phyloP scores from a whole-genome alignment of 2,329 filamentous ascomycete species.

The Trichoderma oligosporum region DNA sequence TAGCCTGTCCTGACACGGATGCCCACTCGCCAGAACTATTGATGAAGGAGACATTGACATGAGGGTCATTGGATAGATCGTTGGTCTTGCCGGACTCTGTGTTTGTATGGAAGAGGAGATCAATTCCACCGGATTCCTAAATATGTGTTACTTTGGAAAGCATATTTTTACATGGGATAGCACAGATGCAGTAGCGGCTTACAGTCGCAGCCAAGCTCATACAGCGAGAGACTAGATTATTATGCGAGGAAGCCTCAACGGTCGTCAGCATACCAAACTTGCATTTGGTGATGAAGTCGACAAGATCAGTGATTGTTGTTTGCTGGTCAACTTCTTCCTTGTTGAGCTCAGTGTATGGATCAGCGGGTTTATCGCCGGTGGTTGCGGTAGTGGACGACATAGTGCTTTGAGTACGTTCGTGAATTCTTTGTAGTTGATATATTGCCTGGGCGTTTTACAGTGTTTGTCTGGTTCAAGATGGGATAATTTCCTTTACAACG shows the following conservation, averaged over 20 bases:
- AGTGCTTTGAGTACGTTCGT: conserved; percentile 28
- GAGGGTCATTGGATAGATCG: conserved; percentile 67
- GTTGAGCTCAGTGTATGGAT: conserved; percentile 77
- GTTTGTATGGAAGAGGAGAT: conserved; percentile 88
- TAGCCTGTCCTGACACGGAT: conserved; percentile 71
- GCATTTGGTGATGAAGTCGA: conserved; percentile 63
- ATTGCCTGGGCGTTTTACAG: no score
- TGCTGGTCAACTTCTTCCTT: conserved; percentile 61
- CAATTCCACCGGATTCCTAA: conserved; percentile 72
- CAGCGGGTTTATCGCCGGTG: conserved; percentile 60
- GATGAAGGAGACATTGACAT: conserved; percentile 80
- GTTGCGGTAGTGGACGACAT: conserved; percentile 52
- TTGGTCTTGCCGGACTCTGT: conserved; percentile 84
- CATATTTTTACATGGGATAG: no score
- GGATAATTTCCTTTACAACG: no score
- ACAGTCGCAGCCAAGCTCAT: conserved; percentile 83
- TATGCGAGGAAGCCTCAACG: conserved; percentile 54
- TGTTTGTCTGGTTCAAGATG: no score
- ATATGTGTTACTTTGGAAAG: neutral
- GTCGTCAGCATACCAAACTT: conserved; percentile 94
- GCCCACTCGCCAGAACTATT: conserved; percentile 78
- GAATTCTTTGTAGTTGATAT: no score
- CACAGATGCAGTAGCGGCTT: conserved; percentile 24
- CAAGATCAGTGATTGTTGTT: conserved; percentile 72
- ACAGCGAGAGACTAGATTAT: conserved; percentile 71